Conservation (phyloP, 805 yeast species). For the Candida parachauliodes region DNA sequence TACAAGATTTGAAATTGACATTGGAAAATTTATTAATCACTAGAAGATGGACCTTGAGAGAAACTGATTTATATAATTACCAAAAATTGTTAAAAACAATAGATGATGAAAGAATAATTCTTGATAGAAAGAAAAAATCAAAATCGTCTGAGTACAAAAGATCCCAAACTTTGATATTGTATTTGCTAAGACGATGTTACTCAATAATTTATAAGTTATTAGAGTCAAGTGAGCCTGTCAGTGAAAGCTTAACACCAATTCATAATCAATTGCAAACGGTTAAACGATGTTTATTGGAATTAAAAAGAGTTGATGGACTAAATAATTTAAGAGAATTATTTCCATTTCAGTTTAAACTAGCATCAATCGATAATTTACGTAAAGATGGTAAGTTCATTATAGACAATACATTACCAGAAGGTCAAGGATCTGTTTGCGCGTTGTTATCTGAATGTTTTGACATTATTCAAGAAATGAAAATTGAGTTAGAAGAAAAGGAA, state of each 20-base stretch:
- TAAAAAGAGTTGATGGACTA: slow-evolving; percentile 90
- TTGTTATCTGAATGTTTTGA: slow-evolving; percentile 92
- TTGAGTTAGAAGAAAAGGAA: slow-evolving; percentile 71
- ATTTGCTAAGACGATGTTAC: slow-evolving; percentile 84
- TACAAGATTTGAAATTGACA: slow-evolving; percentile 64
- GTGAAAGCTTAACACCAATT: slow-evolving; percentile 88
- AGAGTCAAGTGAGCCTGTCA: slow-evolving; percentile 92
- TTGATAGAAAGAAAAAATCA: not conserved
- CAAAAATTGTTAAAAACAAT: slow-evolving; percentile 71
- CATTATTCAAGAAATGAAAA: slow-evolving; percentile 83
- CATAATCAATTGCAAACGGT: slow-evolving; percentile 94
- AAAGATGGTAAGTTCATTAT: slow-evolving; percentile 89
- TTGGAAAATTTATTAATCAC: slow-evolving; percentile 84
- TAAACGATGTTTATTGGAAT: slow-evolving; percentile 82
- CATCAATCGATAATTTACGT: slow-evolving; percentile 81
- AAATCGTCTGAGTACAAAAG: slow-evolving; percentile 20
- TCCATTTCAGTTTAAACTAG: slow-evolving; percentile 93
- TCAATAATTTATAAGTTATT: slow-evolving; percentile 84
- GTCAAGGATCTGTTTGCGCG: slow-evolving; percentile 94
- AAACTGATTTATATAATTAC: slow-evolving; percentile 85
- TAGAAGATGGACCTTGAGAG: slow-evolving; percentile 95
- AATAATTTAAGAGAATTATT: slow-evolving; percentile 84
- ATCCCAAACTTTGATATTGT: slow-evolving; percentile 52
- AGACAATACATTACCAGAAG: slow-evolving; percentile 90
- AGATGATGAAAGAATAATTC: slow-evolving; percentile 59